A percentile compares a stretch with the other conserved stretches of the same genome.
Conservation (phyloP, 805 yeast genomes). For the Candida hungchunana region DNA sequence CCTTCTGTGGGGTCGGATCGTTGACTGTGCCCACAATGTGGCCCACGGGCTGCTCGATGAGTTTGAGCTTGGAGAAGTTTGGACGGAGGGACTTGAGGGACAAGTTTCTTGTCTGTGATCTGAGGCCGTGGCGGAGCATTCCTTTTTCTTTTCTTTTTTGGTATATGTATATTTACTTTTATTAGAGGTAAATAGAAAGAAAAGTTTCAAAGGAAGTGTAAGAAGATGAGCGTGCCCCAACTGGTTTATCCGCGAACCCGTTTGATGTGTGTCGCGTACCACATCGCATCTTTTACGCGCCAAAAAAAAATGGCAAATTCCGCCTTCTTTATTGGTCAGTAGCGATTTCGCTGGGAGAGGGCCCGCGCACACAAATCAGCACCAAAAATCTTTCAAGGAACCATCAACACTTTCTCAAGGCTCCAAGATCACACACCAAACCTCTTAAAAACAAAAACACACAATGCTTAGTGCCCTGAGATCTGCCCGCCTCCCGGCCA, state of each 20-base stretch:
- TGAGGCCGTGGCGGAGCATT: constrained; percentile 9
- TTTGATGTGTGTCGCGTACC: too few relatives aligned
- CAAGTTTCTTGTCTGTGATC: constrained; percentile 3
- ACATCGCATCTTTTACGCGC: too few relatives aligned
- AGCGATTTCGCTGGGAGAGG: too few relatives aligned
- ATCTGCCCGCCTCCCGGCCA: constrained; percentile 19
- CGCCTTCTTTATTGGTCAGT: too few relatives aligned
- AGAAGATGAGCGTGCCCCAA: background rate
- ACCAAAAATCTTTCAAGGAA: constrained; percentile 1
- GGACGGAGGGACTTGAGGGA: constrained; percentile 22
- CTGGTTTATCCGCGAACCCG: background rate
- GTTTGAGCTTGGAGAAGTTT: constrained; percentile 33
- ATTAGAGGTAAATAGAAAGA: too few relatives aligned
- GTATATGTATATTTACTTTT: too few relatives aligned
- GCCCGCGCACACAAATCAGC: background rate
- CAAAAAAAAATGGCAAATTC: too few relatives aligned
- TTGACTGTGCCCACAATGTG: constrained; percentile 66
- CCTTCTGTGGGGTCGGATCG: constrained; percentile 64
- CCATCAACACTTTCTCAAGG: constrained; percentile 1
- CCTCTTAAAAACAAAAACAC: too few relatives aligned
- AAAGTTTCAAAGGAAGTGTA: too few relatives aligned
- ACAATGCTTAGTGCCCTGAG: constrained; percentile 27
- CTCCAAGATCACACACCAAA: background rate
- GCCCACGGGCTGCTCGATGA: constrained; percentile 70
- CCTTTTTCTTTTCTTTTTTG: background rate